Evolutionary conservation across 192 early-diverging fungal species (phyloP), one percentile per base, ranked within the genome.

Genomic region (Oehlia diaphana): DNA sequence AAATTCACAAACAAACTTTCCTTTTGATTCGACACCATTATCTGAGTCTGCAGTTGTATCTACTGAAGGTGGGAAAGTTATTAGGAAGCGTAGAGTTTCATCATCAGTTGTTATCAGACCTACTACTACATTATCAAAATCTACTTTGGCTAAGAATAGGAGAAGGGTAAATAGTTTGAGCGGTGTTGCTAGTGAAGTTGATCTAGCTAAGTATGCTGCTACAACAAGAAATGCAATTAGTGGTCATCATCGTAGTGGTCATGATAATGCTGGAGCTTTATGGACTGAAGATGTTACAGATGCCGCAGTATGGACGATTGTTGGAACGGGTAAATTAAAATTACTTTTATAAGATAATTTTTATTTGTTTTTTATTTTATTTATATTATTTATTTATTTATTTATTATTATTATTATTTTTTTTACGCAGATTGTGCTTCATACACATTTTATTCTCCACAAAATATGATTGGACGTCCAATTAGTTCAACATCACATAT

Each of bases 271-370:
- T 31, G 84, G 85, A 19, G 77, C 92, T 12, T 84, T 90, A 63
- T 92, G 91, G 91, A 87, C 87, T 26, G 94, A 95, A 73, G 93
- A 94, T 83, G 93, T 95, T 4, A 92, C 91, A n/a, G 95, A 97
- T 86, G 87, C 88, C 23, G 94, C 95, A 2, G 93, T 97, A 21
- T 97, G 96, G 96, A 97, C 96, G 9, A 92, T 97, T 82, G 94
- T 97, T 9, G 94, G 95, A 42, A 94, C 94, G 0, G 93, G 88
- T 91, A 79, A 68, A 84, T 75, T 31, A 16, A 0, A 28, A 12
- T 35, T 76, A 37, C 37, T 65, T 26, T 65, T 7, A 78, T 31
- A 21, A 47, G 63, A 50, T 77, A 63, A 42, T 63, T 82, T 6
- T 31, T 31, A 31, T 31, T 47, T 79, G 1, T 31, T 31, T 31